These are phyloP conservation scores for Soucietia sequanensis DNA, from an alignment of 805 yeast species.

Conservation along the genomic window DNA sequence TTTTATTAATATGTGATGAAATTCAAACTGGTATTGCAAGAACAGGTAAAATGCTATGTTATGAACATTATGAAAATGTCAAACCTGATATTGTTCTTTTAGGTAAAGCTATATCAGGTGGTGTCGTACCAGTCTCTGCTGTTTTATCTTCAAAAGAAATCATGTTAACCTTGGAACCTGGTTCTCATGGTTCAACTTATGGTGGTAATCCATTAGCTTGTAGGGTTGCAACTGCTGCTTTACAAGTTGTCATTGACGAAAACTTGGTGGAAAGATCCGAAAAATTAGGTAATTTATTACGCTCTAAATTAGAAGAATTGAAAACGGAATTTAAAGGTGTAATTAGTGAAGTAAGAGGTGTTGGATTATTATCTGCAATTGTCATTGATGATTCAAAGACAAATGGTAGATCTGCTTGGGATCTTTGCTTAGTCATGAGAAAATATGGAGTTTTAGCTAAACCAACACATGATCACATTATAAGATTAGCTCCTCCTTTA, in stretches of 20 bases:
- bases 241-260: constrained; percentile 87
- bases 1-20: constrained; percentile 90
- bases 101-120: constrained; percentile 96
- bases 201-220: constrained; percentile 98
- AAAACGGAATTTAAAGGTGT: constrained; percentile 51
- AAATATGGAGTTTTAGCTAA: constrained; percentile 88
- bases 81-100: constrained; percentile 87
- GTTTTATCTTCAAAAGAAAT: constrained; percentile 87
- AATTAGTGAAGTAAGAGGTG: constrained; percentile 70
- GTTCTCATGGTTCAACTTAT: constrained; percentile 96
- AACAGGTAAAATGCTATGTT: constrained; percentile 91
- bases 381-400: constrained; percentile 84
- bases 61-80: constrained; percentile 74
- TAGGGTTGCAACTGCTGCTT: constrained; percentile 89
- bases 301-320: constrained; percentile 54
- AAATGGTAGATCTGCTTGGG: constrained; percentile 94
- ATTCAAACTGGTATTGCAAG: constrained; percentile 97
- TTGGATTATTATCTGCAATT: constrained; percentile 85
- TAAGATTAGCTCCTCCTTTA: constrained; percentile 94
- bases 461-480: constrained; percentile 95
- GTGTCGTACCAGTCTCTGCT: constrained; percentile 89
- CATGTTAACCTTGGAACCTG: constrained; percentile 87
- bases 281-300: constrained; percentile 68
- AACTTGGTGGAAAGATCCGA: constrained; percentile 75
- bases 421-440: constrained; percentile 85